phyloP scores from a whole-genome alignment of 2,329 filamentous ascomycete genomes.

The Camptophora hylomeconis region DNA sequence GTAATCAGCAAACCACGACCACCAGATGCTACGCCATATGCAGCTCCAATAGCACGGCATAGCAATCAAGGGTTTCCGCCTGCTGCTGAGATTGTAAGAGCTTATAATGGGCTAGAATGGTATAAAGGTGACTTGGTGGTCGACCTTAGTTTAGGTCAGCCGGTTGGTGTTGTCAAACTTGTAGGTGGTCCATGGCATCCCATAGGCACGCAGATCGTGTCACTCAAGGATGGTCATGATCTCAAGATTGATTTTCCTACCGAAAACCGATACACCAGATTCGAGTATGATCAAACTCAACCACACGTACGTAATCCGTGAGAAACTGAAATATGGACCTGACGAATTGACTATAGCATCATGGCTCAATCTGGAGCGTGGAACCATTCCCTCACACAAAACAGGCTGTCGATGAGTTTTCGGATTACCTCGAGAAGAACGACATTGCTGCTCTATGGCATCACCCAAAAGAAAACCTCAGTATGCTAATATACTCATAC shows the following conservation, averaged over 20 bases:
- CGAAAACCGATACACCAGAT: conserved; percentile 2
- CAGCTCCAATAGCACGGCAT: no score
- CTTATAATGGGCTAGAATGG: conserved; percentile 5
- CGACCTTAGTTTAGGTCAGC: conserved; percentile 6
- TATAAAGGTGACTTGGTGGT: conserved; percentile 8
- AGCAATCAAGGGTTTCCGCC: not conserved
- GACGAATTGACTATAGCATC: no score
- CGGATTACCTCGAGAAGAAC: conserved; percentile 8
- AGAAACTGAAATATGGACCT: no score
- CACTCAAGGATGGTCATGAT: conserved; percentile 3
- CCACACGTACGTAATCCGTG: no score
- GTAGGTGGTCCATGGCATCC: conserved; percentile 8
- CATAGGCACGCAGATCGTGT: conserved; percentile 6
- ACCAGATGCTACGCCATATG: no score
- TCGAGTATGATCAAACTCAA: conserved; percentile 2
- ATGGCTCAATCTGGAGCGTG: no score
- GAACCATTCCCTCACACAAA: conserved; percentile 10
- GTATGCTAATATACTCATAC: conserved; percentile 12
- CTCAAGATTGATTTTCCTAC: conserved; percentile 8
- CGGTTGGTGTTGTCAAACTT: conserved; percentile 12
- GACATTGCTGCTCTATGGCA: conserved; percentile 12
- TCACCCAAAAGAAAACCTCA: conserved; percentile 9
- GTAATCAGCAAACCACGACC: no score
- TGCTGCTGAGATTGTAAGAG: conserved; percentile 1
- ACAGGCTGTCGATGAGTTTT: conserved; percentile 4